A percentile compares a stretch with the other conserved stretches of the same genome.
Conservation (phyloP, 2,329 filamentous ascomycete genomes). For the Trichoderma sp. region DNA sequence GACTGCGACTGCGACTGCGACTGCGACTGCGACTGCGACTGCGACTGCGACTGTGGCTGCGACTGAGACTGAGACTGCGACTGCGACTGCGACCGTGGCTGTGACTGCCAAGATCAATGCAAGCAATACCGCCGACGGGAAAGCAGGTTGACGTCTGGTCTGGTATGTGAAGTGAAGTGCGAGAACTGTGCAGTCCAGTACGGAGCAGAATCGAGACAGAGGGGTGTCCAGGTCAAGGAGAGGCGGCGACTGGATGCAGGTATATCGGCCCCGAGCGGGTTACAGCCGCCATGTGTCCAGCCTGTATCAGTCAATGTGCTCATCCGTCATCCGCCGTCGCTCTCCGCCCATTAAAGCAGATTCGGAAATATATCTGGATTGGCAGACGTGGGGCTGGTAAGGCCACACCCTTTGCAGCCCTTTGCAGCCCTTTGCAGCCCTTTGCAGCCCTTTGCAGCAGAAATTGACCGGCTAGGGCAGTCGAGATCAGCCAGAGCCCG, state of each 20-base stretch:
- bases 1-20: background rate
- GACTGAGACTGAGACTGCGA: background rate
- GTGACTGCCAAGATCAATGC: constrained; percentile 14
- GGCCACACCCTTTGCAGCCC: constrained; percentile 21
- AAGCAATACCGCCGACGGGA: background rate
- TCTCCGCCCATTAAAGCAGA: constrained; percentile 46
- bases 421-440: no score
- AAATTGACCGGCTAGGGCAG: constrained; percentile 28
- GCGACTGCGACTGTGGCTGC: no score
- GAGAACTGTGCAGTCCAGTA: no score
- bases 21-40: background rate
- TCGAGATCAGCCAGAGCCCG: constrained; percentile 39
- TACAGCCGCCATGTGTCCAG: constrained; percentile 32
- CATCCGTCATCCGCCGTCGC: constrained; percentile 40
- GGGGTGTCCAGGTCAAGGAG: constrained; percentile 14
- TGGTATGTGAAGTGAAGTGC: background rate
- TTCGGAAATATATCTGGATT: constrained; percentile 47
- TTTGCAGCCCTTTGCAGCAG: no score
- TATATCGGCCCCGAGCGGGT: constrained; percentile 29
- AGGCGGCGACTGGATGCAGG: constrained; percentile 10
- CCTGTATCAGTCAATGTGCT: constrained; percentile 33
- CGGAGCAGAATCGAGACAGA: constrained; percentile 4
- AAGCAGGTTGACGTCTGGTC: no score
- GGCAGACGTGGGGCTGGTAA: constrained; percentile 36
- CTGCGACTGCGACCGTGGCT: background rate